Evolutionary conservation across 2,329 filamentous ascomycete species (phyloP), one percentile per base, ranked within the genome.

Genomic region (Emydomyces testavorans): DNA sequence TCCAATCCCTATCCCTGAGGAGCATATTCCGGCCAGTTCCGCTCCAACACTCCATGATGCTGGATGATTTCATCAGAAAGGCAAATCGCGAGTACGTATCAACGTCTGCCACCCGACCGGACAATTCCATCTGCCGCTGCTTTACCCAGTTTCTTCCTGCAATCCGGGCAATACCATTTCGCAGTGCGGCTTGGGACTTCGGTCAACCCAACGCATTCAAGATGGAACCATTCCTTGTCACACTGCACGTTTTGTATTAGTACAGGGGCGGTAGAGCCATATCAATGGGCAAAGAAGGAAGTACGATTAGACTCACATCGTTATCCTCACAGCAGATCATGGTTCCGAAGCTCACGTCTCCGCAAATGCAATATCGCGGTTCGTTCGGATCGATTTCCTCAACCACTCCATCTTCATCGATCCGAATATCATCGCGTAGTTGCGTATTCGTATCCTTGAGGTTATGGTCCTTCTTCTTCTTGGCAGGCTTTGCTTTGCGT

Each of bases 111-210:
- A 20, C 45, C 45, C 11, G 56, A 61, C 45, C 60, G 64, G 26
- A 67, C 62, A 29, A 68, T 68, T 2, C 66, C 66, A 51, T 68
- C 64, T 6, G 56, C 38, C 10, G 40, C 56, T 11, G 65, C 65
- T 52, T 67, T 71, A 48, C 65, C 63, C 34, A 68, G 61, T 56
- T 70, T 75, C 56, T 73, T 69, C 37, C 73, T 64, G 56, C 79
- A 82, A 34, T 79, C 74, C 0, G 77, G 77, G 62, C 79, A 82
- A 57, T 78, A 82, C 79, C 79, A 82, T 61, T 79, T 80, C 8
- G 73, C 71, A 10, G 77, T 72, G 20, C 77, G 70, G n/a, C 72
- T 71, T 6, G 79, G 79, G 26, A 77, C 69, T 46, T 78, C 76
- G 5, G 68, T 67, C 15, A 82, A 65, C 11, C 72, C 71, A 21